Conservation (phyloP, 345 rosid species). For the Triadica sebifera region DNA sequence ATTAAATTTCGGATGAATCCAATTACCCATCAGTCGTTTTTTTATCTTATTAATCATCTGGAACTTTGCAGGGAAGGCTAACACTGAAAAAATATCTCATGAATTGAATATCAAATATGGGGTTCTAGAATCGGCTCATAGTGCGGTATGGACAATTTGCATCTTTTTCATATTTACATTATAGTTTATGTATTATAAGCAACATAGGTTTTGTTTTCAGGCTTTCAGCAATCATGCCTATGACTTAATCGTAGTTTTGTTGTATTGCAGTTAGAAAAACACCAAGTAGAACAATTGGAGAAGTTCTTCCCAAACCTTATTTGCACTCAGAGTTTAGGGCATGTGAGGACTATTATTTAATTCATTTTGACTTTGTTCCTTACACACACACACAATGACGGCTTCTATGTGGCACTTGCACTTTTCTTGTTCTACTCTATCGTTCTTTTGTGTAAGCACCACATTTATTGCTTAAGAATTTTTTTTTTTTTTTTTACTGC, state of each 20-base stretch:
- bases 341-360: slow-evolving; percentile 43
- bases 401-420: neutral
- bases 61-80: slow-evolving; percentile 53
- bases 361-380: slow-evolving; percentile 2
- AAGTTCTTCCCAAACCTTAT: slow-evolving; percentile 80
- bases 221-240: neutral
- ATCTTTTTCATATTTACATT: neutral
- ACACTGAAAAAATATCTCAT: slow-evolving; percentile 55
- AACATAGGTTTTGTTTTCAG: neutral
- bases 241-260: slow-evolving; percentile 14
- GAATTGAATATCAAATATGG: slow-evolving; percentile 55
- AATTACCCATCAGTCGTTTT: slow-evolving; percentile 3
- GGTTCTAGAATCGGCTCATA: slow-evolving; percentile 65
- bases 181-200: neutral
- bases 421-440: neutral
- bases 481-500: slow-evolving; percentile 33
- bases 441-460: neutral
- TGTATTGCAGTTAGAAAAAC: slow-evolving; percentile 60
- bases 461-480: slow-evolving; percentile 5
- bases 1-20: neutral
- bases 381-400: neutral
- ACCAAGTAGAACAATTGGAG: slow-evolving; percentile 63
- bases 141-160: slow-evolving; percentile 41
- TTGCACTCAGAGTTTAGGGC: slow-evolving; percentile 74
- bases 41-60: neutral